These are phyloP conservation scores for Euphorbia celastroides DNA, from an alignment of 441 rosid genomes.

Conservation along the genomic window DNA sequence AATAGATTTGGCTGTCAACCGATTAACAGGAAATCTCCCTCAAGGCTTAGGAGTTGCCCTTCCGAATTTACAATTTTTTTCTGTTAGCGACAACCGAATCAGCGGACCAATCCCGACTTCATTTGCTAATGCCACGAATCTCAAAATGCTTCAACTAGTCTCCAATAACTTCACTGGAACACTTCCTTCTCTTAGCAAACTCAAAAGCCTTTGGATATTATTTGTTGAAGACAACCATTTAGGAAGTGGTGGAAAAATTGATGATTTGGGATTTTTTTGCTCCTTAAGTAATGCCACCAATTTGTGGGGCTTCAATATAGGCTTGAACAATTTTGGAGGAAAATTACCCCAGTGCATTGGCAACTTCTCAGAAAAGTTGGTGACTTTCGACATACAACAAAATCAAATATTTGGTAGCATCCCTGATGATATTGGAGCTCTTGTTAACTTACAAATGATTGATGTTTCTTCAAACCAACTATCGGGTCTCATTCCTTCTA, in stretches of 20 bases:
- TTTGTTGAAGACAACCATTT: not conserved
- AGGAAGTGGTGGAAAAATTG: conserved; percentile 18
- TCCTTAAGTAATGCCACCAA: conserved; percentile 18
- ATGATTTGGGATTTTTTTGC: conserved; percentile 19
- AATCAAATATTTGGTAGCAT: conserved; percentile 18
- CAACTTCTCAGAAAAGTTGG: conserved; percentile 16
- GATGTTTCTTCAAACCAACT: conserved; percentile 4
- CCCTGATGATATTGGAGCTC: conserved; percentile 20
- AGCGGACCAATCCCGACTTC: conserved; percentile 2
- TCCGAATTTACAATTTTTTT: conserved; percentile 4
- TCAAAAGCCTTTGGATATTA: not conserved
- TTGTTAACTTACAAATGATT: conserved; percentile 19
- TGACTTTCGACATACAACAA: not conserved
- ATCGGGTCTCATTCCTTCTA: conserved; percentile 14
- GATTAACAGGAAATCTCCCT: conserved; percentile 20
- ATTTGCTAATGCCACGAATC: not conserved
- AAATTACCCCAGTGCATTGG: conserved; percentile 13
- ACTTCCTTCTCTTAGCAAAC: not conserved
- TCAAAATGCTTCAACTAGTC: not conserved
- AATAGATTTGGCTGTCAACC: not conserved
- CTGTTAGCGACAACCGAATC: not conserved
- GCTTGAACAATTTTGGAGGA: conserved; percentile 15
- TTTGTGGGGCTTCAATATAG: not conserved
- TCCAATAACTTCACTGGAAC: not conserved
- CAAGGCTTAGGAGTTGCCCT: conserved; percentile 9